These are phyloP conservation scores for Axilococcus clingmanii DNA, from an alignment of 139 green algal species.

Conservation along the genomic window DNA sequence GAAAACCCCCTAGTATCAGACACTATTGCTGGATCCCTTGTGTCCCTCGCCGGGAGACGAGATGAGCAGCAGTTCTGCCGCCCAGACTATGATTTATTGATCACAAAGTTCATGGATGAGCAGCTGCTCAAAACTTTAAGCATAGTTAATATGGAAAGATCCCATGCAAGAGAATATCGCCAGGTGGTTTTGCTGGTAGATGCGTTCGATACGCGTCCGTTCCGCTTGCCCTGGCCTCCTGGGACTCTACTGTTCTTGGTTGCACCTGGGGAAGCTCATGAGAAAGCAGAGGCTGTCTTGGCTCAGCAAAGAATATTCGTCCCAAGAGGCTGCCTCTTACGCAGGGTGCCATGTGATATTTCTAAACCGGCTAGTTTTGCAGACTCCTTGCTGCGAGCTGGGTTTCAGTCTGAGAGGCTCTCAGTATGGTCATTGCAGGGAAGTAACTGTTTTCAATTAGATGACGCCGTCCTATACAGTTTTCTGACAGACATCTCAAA, in stretches of 20 bases:
- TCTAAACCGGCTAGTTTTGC: conserved; percentile 4
- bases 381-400: conserved; percentile 21
- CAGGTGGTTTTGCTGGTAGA: conserved; percentile 70
- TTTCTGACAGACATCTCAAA: conserved; percentile 31
- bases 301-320: conserved; percentile 19
- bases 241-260: conserved; percentile 62
- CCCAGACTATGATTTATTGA: conserved; percentile 7
- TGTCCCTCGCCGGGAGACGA: too few relatives aligned
- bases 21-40: too few relatives aligned
- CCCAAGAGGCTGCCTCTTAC: conserved; percentile 49
- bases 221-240: conserved; percentile 47
- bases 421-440: conserved; percentile 50
- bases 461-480: neutral
- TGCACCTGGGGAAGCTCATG: conserved; percentile 37
- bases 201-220: conserved; percentile 58
- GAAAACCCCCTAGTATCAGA: too few relatives aligned
- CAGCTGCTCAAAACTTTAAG: conserved; percentile 24
- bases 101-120: conserved; percentile 27
- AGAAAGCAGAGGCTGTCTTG: conserved; percentile 31
- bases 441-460: conserved; percentile 1
- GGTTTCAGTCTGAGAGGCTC: conserved; percentile 46
- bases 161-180: conserved; percentile 18
- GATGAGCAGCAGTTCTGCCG: too few relatives aligned
- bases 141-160: conserved; percentile 44
- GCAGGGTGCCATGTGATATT: conserved; percentile 34